phyloP scores from a whole-genome alignment of 192 early-diverging fungal species.

The Coemansia sp. region DNA sequence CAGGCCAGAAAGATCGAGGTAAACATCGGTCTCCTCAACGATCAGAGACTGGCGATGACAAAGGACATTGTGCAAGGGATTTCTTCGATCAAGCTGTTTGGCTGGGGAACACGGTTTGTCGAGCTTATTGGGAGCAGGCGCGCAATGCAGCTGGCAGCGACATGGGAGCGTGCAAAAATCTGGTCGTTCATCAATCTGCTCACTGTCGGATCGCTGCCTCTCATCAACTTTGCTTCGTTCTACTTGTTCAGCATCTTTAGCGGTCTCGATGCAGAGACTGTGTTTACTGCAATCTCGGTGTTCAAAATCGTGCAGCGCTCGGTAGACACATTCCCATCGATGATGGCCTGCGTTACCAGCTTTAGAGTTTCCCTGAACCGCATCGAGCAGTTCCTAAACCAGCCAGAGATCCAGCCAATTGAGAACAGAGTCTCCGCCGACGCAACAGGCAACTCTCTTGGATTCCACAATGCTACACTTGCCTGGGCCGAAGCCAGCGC shows the following conservation, averaged over 20 bases:
- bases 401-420: constrained; percentile 63
- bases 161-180: constrained; percentile 44
- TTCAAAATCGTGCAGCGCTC: constrained; percentile 68
- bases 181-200: constrained; percentile 63
- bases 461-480: constrained; percentile 44
- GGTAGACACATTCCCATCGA: constrained; percentile 58
- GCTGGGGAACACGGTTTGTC: constrained; percentile 77
- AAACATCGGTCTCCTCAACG: constrained; percentile 57
- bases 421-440: constrained; percentile 9
- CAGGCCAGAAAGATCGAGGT: constrained; percentile 58
- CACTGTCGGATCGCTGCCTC: constrained; percentile 58
- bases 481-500: constrained; percentile 11
- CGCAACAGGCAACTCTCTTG: constrained; percentile 30
- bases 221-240: constrained; percentile 62
- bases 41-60: constrained; percentile 72
- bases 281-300: constrained; percentile 72
- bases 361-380: constrained; percentile 63
- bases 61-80: constrained; percentile 86
- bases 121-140: constrained; percentile 66
- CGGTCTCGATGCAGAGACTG: constrained; percentile 58
- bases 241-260: constrained; percentile 60
- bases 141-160: constrained; percentile 57
- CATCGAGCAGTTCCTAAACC: constrained; percentile 70
- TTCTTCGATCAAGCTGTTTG: constrained; percentile 86
- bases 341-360: constrained; percentile 58